Base-by-base conservation (phyloP, 179 eudicot species). In the Vitellaria paradoxa region DNA sequence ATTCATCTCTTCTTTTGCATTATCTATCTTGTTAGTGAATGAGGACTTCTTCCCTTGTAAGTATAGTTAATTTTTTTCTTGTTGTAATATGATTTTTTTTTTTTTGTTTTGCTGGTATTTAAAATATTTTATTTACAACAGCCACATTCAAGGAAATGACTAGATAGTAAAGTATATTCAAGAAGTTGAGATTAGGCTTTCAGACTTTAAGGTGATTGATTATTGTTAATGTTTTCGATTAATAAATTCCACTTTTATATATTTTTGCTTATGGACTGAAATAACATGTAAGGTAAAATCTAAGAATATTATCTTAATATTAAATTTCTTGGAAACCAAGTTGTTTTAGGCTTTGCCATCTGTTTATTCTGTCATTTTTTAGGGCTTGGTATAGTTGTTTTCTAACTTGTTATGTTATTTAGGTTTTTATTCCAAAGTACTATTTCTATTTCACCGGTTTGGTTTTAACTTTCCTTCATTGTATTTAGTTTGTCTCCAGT, bases 171-270 rank as follows among this genome's bases (percentile, higher is more conserved):
- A 82, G 84, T 86, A 77, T 81, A 76, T 72, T 56, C 77, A 83
- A 77, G 99, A 93, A 77, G 87, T 88, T 78, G 96, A 92, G 87
- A 89, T 88, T 70, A 91, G 99, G 71, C 93, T 96, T 77, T 85
- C 85, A 75, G 99, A 96, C 86, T 79, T 88, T 47, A 0, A 89
- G 84, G 82, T 86, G n/a, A n/a, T n/a, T n/a, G n/a, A n/a, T n/a
- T n/a, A n/a, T n/a, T n/a, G n/a, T n/a, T n/a, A n/a, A n/a, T n/a
- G n/a, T n/a, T n/a, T n/a, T n/a, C n/a, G n/a, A 9, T 52, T 52
- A 9, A 14, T 10, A 52, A 14, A 10, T 10, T 9, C 15, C n/a
- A 9, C 10, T 2, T 10, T 9, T 11, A 14, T 52, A 9, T 52
- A 10, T 9, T 52, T 9, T 10, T 52, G 14, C 15, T 52, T 52